A percentile compares a stretch with the other conserved stretches of the same genome.
These are phyloP conservation scores for Apiospora kogelbergensis DNA, from an alignment of 2,329 filamentous ascomycete species.

Conservation along the genomic window DNA sequence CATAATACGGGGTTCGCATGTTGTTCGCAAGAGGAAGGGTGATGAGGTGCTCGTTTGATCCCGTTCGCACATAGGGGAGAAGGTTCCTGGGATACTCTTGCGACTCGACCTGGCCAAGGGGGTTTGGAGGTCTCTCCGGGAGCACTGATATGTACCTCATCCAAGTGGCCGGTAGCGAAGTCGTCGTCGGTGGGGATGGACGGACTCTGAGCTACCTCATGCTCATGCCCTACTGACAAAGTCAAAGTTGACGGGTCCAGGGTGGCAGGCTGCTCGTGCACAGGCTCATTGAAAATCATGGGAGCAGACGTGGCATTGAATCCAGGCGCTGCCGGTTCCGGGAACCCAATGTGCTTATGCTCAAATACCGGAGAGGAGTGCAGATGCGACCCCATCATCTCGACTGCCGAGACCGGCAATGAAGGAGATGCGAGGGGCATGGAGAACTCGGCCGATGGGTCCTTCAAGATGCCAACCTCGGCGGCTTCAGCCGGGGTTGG, in stretches of 20 bases:
- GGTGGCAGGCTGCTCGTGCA: conserved; percentile 26
- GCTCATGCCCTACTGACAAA: conserved; percentile 31
- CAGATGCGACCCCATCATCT: conserved; percentile 13
- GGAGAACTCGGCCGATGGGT: conserved; percentile 10
- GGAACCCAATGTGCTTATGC: not conserved
- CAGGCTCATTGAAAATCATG: conserved; percentile 17
- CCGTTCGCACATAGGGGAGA: conserved; percentile 27
- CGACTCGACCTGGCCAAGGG: conserved; percentile 7
- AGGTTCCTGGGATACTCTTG: conserved; percentile 23
- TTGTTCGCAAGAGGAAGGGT: conserved; percentile 58
- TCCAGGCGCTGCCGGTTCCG: not conserved
- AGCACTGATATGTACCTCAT: conserved; percentile 12
- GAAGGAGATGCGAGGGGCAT: conserved; percentile 16
- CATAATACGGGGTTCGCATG: conserved; percentile 51
- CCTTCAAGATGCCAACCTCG: not conserved
- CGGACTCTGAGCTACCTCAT: conserved; percentile 26
- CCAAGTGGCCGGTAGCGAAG: conserved; percentile 1
- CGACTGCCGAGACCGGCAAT: conserved; percentile 17
- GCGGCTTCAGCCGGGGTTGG: not conserved
- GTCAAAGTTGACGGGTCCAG: conserved; percentile 30
- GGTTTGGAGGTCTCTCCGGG: conserved; percentile 10
- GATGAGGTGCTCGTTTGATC: conserved; percentile 46
- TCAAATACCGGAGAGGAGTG: conserved; percentile 15
- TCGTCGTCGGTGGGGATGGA: conserved; percentile 27
- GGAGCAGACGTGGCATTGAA: conserved; percentile 11